Base-by-base conservation (phyloP, 768 basidiomycete species). In the Daedaleopsis sinensis region DNA sequence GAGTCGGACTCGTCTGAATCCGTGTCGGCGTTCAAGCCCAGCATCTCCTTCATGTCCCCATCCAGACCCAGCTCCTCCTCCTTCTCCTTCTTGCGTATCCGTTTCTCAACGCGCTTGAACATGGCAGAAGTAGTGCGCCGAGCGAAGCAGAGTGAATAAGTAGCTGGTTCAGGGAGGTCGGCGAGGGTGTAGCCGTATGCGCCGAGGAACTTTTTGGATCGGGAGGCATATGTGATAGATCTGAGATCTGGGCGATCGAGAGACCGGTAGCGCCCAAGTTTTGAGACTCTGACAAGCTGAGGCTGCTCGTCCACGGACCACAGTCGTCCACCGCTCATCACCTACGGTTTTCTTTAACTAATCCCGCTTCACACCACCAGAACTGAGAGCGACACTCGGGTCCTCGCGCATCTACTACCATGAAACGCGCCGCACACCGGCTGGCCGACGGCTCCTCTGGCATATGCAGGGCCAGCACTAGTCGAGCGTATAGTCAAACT, bases 61-160 rank as follows among this genome's bases (percentile, higher is more conserved):
- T 89, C 84, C 6, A 89, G 65, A 0, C 84, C 87, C 38, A 88
- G 79, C 53, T 84, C 82, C 70, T 88, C 86, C 62, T 89, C 88
- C 64, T 86, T 78, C 67, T 87, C 79, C 61, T 78, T 81, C 67
- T 81, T 86, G 67, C 79, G 79, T 24, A 80, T 81, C 49, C 86
- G 82, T 70, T 86, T 91, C 65, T 86, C 86, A 8, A 91, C 79
- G 61, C 91, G 84, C 75, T 93, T 93, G 79, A 91, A 91, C 91
- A 93, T 93, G 51, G 8, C 48, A 16, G 19, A 36, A 44, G 42
- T 2, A 48, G 54, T 44, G n/a, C 18, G n/a, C n/a, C n/a, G 12
- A 18, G 9, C 39, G 27, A 18, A 37, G n/a, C 4, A n/a, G 43
- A 32, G 18, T 18, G 38, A 36, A 42, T 54, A 21, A 10, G 37